Conservation (phyloP, 805 yeast genomes). For the Debaryomyces castellii region DNA sequence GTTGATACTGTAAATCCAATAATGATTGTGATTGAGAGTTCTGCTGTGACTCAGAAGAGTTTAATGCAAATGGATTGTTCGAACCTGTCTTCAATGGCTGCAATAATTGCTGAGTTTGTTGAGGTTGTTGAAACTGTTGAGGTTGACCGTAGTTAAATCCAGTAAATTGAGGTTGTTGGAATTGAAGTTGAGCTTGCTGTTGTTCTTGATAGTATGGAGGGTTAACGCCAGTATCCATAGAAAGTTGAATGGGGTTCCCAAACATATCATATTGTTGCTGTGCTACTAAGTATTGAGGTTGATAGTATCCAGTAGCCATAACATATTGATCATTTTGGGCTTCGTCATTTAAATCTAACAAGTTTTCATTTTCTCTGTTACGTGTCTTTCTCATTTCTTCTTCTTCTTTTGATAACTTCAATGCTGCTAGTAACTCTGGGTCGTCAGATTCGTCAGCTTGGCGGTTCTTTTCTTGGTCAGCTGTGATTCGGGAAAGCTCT, state of each 20-base stretch:
- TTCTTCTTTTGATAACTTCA: conserved; percentile 72
- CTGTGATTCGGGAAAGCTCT: conserved; percentile 76
- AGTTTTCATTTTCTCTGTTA: conserved; percentile 40
- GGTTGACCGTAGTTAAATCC: conserved; percentile 19
- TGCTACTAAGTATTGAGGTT: conserved; percentile 11
- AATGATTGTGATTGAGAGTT: conserved; percentile 22
- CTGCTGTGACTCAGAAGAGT: conserved; percentile 17
- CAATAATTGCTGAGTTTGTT: conserved; percentile 27
- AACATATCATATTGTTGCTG: conserved; percentile 55
- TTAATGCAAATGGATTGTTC: conserved; percentile 74
- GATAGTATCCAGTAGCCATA: conserved; percentile 24
- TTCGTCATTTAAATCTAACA: conserved; percentile 53
- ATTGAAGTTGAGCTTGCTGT: conserved; percentile 24
- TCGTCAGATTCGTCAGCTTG: conserved; percentile 47
- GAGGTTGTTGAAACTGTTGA: conserved; percentile 30
- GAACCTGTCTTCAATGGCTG: conserved; percentile 68
- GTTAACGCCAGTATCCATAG: conserved; percentile 55
- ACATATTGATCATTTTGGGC: conserved; percentile 27
- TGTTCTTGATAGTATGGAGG: conserved; percentile 31
- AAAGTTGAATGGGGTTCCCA: conserved; percentile 61
- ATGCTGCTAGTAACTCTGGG: conserved; percentile 66
- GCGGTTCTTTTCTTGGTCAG: conserved; percentile 75
- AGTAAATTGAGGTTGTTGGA: conserved; percentile 27
- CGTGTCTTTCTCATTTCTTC: conserved; percentile 61
- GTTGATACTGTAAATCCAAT: conserved; percentile 19